phyloP scores from a whole-genome alignment of 2,329 filamentous ascomycete genomes.

The Lithohypha guttulata region DNA sequence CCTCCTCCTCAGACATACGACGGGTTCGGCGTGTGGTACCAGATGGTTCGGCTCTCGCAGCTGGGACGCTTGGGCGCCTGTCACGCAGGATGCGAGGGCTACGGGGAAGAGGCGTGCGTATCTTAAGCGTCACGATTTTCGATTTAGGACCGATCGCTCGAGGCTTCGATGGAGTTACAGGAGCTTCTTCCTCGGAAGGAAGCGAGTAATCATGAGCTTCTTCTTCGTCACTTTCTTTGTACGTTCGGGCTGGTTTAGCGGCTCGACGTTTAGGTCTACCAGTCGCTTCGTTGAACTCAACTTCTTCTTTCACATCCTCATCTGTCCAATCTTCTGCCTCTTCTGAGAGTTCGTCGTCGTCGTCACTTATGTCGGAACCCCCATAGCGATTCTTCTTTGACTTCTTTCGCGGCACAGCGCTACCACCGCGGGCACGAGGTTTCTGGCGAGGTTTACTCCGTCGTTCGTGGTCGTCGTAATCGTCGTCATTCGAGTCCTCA shows the following conservation, averaged over 20 bases:
- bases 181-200: constrained; percentile 20
- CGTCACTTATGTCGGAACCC: constrained; percentile 34
- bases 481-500: constrained; percentile 36
- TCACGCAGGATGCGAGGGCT: constrained; percentile 25
- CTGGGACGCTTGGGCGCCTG: constrained; percentile 23
- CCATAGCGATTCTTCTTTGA: constrained; percentile 28
- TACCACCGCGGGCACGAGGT: constrained; percentile 27
- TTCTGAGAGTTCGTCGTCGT: constrained; percentile 33
- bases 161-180: constrained; percentile 6
- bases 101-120: constrained; percentile 20
- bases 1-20: constrained; percentile 47
- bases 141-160: constrained; percentile 22
- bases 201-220: constrained; percentile 8
- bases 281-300: constrained; percentile 44
- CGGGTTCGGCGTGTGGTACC: constrained; percentile 40
- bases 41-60: constrained; percentile 19
- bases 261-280: constrained; percentile 46
- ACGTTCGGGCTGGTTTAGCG: constrained; percentile 44
- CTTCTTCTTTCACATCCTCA: constrained; percentile 23
- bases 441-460: constrained; percentile 25
- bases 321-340: constrained; percentile 37
- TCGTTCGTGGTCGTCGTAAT: constrained; percentile 32
- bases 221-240: constrained; percentile 43
- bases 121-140: constrained; percentile 18
- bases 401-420: constrained; percentile 23